Evolutionary conservation across 1,139 yeast genomes (phyloP).

Genomic region (Suhomyces kunorum): DNA sequence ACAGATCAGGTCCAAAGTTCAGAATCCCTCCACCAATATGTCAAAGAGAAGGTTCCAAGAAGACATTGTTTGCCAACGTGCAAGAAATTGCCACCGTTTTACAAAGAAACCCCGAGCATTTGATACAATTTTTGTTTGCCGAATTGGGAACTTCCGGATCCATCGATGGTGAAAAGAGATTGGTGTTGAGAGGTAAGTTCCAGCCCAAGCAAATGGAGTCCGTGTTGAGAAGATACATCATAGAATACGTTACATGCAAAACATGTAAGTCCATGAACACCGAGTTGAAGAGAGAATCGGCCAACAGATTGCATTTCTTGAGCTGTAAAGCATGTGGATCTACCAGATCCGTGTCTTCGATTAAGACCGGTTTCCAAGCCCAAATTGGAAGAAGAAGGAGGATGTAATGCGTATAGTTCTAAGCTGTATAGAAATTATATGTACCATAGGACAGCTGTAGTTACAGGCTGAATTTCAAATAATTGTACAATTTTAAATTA

Average conservation of each 20-base stretch:
- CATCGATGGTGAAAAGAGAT: slow-evolving; percentile 95
- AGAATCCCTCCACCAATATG: slow-evolving; percentile 98
- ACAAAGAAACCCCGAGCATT: slow-evolving; percentile 96
- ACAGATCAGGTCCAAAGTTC: slow-evolving; percentile 87
- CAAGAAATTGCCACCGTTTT: slow-evolving; percentile 92
- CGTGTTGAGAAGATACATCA: slow-evolving; percentile 91
- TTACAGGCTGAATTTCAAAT: neutral
- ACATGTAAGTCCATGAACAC: slow-evolving; percentile 99
- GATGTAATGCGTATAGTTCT: slow-evolving; percentile 21
- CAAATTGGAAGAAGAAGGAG: slow-evolving; percentile 80
- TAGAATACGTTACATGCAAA: slow-evolving; percentile 97
- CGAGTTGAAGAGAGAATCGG: slow-evolving; percentile 88
- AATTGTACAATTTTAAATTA: neutral
- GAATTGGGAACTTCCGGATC: slow-evolving; percentile 99
- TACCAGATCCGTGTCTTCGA: slow-evolving; percentile 93
- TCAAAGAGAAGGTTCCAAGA: slow-evolving; percentile 96
- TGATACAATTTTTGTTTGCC: slow-evolving; percentile 94
- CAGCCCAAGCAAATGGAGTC: slow-evolving; percentile 97
- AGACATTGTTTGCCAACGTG: slow-evolving; percentile 92
- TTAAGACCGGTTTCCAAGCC: slow-evolving; percentile 99
- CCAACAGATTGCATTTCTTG: slow-evolving; percentile 94
- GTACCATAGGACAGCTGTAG: slow-evolving; percentile 2
- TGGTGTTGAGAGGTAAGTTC: slow-evolving; percentile 96
- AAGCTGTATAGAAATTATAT: slow-evolving; percentile 2
- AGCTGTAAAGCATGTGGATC: slow-evolving; percentile 99